Percentiles rank a stretch among this genome's conserved stretches.
Conservation (phyloP, 495 filamentous ascomycete genomes). For the Penicillium paradoxum region DNA sequence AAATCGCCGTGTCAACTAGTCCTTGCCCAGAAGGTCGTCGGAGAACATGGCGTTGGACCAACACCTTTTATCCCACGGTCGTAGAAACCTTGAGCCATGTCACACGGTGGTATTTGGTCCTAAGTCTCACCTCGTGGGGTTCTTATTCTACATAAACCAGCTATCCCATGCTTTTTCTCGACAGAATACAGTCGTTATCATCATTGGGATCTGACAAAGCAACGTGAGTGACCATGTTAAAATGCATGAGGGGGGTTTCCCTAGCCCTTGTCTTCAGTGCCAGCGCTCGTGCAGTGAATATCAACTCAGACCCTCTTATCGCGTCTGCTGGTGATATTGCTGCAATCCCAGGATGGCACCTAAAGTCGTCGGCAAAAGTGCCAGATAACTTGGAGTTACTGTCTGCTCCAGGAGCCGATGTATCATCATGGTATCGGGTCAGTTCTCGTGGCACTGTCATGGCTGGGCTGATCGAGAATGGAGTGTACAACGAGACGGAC, state of each 20-base stretch:
- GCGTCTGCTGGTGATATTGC: constrained; percentile 27
- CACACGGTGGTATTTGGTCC: not conserved
- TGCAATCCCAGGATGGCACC: constrained; percentile 51
- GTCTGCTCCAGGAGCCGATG: constrained; percentile 45
- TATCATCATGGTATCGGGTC: constrained; percentile 50
- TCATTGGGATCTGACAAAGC: not conserved
- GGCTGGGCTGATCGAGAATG: constrained; percentile 51
- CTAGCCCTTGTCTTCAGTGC: constrained; percentile 1
- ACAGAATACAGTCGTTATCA: not conserved
- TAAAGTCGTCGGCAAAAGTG: constrained; percentile 44
- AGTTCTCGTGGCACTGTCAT: constrained; percentile 51
- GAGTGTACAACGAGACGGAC: constrained; percentile 50
- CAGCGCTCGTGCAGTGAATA: not conserved
- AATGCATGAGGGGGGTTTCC: not conserved
- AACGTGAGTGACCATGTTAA: not conserved
- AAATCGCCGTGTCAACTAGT: not conserved
- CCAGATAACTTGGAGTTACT: constrained; percentile 34
- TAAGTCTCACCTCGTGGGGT: not conserved
- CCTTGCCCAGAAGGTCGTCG: not conserved
- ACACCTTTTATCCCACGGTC: not conserved
- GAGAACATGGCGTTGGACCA: not conserved
- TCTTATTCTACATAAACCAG: not conserved
- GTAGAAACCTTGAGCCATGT: not conserved
- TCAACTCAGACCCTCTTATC: constrained; percentile 7
- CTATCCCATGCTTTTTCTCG: not conserved